Conservation (phyloP, 2,329 filamentous ascomycete genomes). For the Xylariaceae sp. region DNA sequence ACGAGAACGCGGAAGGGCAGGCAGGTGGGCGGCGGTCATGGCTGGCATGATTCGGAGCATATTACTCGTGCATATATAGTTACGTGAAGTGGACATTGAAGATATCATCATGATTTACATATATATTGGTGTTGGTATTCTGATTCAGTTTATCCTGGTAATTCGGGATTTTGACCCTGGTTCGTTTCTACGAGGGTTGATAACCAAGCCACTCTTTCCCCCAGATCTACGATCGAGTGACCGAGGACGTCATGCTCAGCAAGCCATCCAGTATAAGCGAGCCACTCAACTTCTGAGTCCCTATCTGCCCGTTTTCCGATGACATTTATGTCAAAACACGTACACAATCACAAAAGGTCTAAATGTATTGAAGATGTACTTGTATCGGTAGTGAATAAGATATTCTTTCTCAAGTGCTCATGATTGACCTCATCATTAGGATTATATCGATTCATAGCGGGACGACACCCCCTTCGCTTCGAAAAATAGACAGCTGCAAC, state of each 20-base stretch:
- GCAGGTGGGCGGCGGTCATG: constrained; percentile 6
- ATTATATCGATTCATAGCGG: no score
- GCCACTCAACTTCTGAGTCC: constrained; percentile 17
- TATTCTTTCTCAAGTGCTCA: no score
- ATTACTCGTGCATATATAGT: constrained; percentile 17
- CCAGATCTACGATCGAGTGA: constrained; percentile 16
- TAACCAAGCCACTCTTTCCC: background rate
- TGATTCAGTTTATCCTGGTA: background rate
- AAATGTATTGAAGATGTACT: no score
- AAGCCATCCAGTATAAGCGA: constrained; percentile 14
- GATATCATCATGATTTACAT: constrained; percentile 15
- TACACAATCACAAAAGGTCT: constrained; percentile 2
- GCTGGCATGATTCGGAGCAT: constrained; percentile 18
- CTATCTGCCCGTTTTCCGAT: constrained; percentile 10
- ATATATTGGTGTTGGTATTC: background rate
- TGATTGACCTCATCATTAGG: no score
- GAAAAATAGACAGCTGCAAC: no score
- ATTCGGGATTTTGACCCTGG: background rate
- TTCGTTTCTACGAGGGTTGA: background rate
- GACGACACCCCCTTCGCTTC: no score
- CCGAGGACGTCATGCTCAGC: constrained; percentile 8
- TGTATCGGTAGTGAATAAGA: no score
- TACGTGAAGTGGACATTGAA: constrained; percentile 16
- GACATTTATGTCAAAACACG: background rate
- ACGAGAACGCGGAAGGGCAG: constrained; percentile 2